Conservation (phyloP, 1,284 basidiomycete species). For the Ceratobasidium sp. region DNA sequence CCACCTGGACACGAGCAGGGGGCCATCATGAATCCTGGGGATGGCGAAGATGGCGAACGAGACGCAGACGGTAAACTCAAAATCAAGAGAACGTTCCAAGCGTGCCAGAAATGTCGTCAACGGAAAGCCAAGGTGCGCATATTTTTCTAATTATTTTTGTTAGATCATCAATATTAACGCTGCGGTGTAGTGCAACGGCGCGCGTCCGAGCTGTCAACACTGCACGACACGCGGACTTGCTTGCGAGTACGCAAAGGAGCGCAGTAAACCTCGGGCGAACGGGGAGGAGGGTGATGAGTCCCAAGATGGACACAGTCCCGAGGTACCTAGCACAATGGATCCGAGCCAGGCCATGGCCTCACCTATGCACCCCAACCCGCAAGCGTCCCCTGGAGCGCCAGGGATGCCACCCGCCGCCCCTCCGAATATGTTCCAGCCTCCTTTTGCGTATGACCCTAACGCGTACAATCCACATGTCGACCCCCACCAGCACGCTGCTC, state of each 20-base stretch:
- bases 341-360: conserved; percentile 25
- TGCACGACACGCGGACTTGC: conserved; percentile 61
- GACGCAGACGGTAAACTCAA: conserved; percentile 39
- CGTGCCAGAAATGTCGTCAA: conserved; percentile 67
- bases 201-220: conserved; percentile 62
- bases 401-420: conserved; percentile 18
- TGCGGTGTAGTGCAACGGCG: conserved; percentile 62
- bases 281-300: conserved; percentile 31
- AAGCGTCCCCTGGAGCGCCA: conserved; percentile 6
- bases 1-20: conserved; percentile 35
- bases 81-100: conserved; percentile 61
- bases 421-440: conserved; percentile 38
- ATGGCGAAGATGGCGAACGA: conserved; percentile 27
- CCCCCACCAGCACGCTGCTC: conserved; percentile 36
- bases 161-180: not conserved
- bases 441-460: conserved; percentile 35
- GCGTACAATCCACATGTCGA: conserved; percentile 38
- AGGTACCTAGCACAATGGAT: conserved; percentile 35
- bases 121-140: conserved; percentile 66
- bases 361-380: not conserved
- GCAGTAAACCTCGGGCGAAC: conserved; percentile 49
- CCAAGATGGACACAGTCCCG: conserved; percentile 4
- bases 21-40: not conserved
- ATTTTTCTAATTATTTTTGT: conserved; percentile 34
- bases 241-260: conserved; percentile 67